Evolutionary conservation across 352 stramenopile genomes (phyloP).

Genomic region (Blastocystis sp.): DNA sequence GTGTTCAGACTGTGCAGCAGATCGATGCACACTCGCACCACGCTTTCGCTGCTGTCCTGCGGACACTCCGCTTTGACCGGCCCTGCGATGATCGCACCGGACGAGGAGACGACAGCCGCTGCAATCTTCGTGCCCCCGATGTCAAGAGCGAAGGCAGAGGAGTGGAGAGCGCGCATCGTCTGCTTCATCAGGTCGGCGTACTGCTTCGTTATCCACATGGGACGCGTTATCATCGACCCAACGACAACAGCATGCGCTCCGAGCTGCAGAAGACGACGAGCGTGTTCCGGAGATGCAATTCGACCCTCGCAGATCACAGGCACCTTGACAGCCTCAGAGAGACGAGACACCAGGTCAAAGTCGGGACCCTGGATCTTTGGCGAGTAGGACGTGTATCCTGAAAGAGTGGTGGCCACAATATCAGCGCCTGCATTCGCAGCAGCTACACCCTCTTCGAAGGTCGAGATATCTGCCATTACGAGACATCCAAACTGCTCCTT

Average conservation of each 20-base stretch:
- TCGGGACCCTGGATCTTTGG: constrained; percentile 39
- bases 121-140: constrained; percentile 62
- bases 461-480: constrained; percentile 62
- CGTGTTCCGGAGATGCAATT: constrained; percentile 51
- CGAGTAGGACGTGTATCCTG: constrained; percentile 52
- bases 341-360: constrained; percentile 32
- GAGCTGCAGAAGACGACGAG: constrained; percentile 29
- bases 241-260: constrained; percentile 49
- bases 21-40: constrained; percentile 10
- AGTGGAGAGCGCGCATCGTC: not conserved
- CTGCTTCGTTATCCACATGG: constrained; percentile 63
- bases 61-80: constrained; percentile 17
- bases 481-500: constrained; percentile 56
- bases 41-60: constrained; percentile 29
- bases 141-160: constrained; percentile 27
- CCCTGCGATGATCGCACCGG: not conserved
- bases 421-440: constrained; percentile 47
- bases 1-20: not conserved
- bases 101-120: not conserved
- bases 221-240: constrained; percentile 60
- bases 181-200: constrained; percentile 56
- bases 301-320: constrained; percentile 60
- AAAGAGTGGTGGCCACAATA: constrained; percentile 56
- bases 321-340: constrained; percentile 28
- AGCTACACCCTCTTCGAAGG: constrained; percentile 59